Percentiles rank a stretch among this genome's conserved stretches.
These are phyloP conservation scores for Colletotrichum camelliae DNA, from an alignment of 2,329 filamentous ascomycete genomes.

Conservation along the genomic window DNA sequence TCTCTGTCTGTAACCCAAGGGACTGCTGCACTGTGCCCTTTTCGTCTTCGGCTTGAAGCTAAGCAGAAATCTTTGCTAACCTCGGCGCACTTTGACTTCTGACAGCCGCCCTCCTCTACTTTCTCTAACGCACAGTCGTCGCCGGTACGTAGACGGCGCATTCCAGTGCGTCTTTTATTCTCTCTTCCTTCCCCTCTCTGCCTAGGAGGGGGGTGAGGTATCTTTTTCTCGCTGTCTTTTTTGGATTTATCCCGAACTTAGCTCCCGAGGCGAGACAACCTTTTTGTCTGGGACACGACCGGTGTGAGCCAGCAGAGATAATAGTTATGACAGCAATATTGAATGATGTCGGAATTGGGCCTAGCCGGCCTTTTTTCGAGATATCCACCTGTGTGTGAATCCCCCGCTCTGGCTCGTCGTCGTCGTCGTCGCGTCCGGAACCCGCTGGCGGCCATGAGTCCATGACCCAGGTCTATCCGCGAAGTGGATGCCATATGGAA, in stretches of 20 bases:
- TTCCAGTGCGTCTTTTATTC: neutral
- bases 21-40: constrained; percentile 6
- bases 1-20: neutral
- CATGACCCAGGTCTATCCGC: constrained; percentile 7
- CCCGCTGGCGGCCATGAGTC: neutral
- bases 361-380: neutral
- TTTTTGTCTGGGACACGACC: constrained; percentile 19
- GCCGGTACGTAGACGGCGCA: constrained; percentile 2
- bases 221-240: neutral
- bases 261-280: constrained; percentile 21
- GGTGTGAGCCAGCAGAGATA: constrained; percentile 9
- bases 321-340: constrained; percentile 13
- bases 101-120: constrained; percentile 15
- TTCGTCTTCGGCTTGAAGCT: neutral
- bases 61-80: neutral
- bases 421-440: neutral
- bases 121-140: constrained; percentile 8
- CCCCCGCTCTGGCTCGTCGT: neutral
- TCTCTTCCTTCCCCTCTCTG: neutral
- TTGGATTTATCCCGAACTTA: constrained; percentile 9
- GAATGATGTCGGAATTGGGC: neutral
- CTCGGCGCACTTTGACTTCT: constrained; percentile 19
- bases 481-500: constrained; percentile 10
- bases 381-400: neutral
- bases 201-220: neutral